A percentile compares a stretch with the other conserved stretches of the same genome.
These are phyloP conservation scores for Vanrija sp. DNA, from an alignment of 1,284 basidiomycete genomes.

Conservation along the genomic window DNA sequence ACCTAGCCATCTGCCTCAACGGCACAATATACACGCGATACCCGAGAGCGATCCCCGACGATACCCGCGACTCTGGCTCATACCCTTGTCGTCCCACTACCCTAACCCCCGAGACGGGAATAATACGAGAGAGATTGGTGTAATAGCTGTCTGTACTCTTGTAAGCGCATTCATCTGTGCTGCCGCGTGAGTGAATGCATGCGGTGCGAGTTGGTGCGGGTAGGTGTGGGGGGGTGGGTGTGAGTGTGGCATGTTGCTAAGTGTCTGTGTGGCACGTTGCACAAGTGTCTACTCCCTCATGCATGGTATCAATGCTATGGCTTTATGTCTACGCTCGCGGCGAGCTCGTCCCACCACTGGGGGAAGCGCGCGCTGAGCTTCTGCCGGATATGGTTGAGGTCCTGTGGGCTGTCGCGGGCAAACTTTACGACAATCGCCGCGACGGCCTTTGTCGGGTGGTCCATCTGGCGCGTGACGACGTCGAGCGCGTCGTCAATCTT, in stretches of 20 bases:
- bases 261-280: no score
- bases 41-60: neutral
- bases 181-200: constrained; percentile 9
- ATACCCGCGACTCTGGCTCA: constrained; percentile 9
- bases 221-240: no score
- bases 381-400: constrained; percentile 6
- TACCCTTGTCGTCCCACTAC: constrained; percentile 6
- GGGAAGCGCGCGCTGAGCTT: constrained; percentile 27
- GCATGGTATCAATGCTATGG: neutral
- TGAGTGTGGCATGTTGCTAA: no score
- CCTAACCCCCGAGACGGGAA: neutral
- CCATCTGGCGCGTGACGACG: constrained; percentile 64
- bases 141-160: neutral
- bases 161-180: constrained; percentile 20
- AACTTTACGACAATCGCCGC: constrained; percentile 47
- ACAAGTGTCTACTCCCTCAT: no score
- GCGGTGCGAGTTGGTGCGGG: neutral
- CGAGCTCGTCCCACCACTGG: constrained; percentile 29
- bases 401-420: constrained; percentile 24
- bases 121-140: no score
- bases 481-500: constrained; percentile 65
- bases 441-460: constrained; percentile 32
- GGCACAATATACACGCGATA: constrained; percentile 4
- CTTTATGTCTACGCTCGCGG: constrained; percentile 1
- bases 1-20: constrained; percentile 12